Evolutionary conservation across 805 yeast species (phyloP).

Genomic region (Metschnikowia gelsemii): DNA sequence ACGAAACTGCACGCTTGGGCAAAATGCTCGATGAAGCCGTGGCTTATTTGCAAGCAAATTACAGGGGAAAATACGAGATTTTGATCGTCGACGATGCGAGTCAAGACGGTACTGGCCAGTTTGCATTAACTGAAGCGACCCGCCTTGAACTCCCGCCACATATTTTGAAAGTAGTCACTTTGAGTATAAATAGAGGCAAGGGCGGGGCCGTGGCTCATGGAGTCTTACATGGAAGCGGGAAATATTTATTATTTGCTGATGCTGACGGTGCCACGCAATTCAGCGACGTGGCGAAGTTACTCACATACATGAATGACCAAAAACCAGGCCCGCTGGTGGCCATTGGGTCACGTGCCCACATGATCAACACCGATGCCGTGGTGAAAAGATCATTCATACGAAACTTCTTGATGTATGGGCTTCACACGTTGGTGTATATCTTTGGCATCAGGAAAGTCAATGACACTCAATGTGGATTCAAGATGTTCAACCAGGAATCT

Average conservation of each 20-base stretch:
- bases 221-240: slow-evolving; percentile 69
- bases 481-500: slow-evolving; percentile 77
- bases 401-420: slow-evolving; percentile 88
- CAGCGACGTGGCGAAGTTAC: slow-evolving; percentile 58
- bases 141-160: slow-evolving; percentile 53
- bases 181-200: slow-evolving; percentile 82
- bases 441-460: slow-evolving; percentile 85
- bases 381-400: slow-evolving; percentile 88
- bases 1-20: slow-evolving; percentile 73
- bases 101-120: slow-evolving; percentile 71
- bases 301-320: slow-evolving; percentile 38
- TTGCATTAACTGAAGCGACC: slow-evolving; percentile 62
- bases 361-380: slow-evolving; percentile 94
- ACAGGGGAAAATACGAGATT: slow-evolving; percentile 59
- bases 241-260: slow-evolving; percentile 82
- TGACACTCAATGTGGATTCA: slow-evolving; percentile 98
- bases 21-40: slow-evolving; percentile 72
- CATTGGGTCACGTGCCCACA: slow-evolving; percentile 93
- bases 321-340: slow-evolving; percentile 56
- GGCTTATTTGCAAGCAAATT: slow-evolving; percentile 44
- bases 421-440: slow-evolving; percentile 79
- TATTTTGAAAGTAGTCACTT: slow-evolving; percentile 64
- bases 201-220: slow-evolving; percentile 96
- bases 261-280: slow-evolving; percentile 96
- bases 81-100: slow-evolving; percentile 92